Base-by-base conservation (phyloP, 164 flowering plant species). In the Amborella trichopoda region DNA sequence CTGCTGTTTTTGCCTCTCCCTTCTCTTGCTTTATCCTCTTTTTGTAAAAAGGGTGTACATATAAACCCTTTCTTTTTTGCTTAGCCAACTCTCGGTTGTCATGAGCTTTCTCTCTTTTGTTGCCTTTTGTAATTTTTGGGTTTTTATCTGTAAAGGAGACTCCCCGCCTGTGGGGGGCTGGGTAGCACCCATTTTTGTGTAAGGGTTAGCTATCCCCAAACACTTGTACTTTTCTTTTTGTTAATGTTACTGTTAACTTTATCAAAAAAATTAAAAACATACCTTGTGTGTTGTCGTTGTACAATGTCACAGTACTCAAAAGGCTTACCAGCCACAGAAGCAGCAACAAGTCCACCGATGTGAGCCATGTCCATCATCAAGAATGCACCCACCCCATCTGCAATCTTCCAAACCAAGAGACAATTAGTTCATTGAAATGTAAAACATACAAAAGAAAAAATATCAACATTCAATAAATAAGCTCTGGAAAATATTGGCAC, bases 291-390 rank as follows among this genome's bases (percentile, higher is more conserved):
- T 90, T 38, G 98, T 90, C 17, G 97, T 88, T 40, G 97, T 88
- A 88, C 94, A 63, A 88, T 70, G 64, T 88, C 97, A 70, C 86
- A 84, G 46, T 58, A 88, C 64, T 90, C 84, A 69, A 90, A 90
- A 21, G 98, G 98, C 60, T 90, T 57, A 50, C 71, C 84, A 67
- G 83, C 74, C 32, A 90, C 98, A 50, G 91, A 74, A 54, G 97
- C 95, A 70, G 95, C 83, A 68, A 83, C 89, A 32, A 90, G 81
- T 14, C 95, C 95, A 65, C 94, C 83, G 42, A 90, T 83, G 62
- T 90, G 97, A 63, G 95, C 97, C 97, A 90, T 90, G 56, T 90
- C 95, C 89, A 81, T 81, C 94, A 90, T 81, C n/a, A 90, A 78
- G 47, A 90, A 86, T 59, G 97, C 91, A 52, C 89, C 95, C 44